These are phyloP conservation scores for Aphanomyces invadans DNA, from an alignment of 352 stramenopile genomes.

Conservation along the genomic window DNA sequence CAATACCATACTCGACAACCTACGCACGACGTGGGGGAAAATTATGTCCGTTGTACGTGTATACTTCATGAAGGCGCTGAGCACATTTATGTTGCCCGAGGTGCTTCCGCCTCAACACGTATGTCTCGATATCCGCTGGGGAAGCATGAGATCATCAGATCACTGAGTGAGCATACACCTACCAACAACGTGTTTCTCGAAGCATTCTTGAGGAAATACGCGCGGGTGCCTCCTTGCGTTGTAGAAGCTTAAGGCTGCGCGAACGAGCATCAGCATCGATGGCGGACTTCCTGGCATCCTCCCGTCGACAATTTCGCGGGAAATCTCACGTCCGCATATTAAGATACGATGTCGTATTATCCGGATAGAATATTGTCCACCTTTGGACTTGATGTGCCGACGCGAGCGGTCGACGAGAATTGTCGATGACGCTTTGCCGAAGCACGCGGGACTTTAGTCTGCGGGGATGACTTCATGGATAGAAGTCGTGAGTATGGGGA, in stretches of 20 bases:
- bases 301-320: not conserved
- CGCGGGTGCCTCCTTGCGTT: not conserved
- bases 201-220: not conserved
- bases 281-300: not conserved
- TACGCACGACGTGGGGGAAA: not conserved
- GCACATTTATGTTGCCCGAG: not conserved
- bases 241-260: slow-evolving; percentile 9
- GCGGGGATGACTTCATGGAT: too few relatives aligned
- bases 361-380: too few relatives aligned
- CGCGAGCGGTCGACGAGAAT: too few relatives aligned
- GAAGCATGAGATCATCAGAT: not conserved
- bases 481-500: too few relatives aligned
- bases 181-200: not conserved
- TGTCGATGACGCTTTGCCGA: too few relatives aligned
- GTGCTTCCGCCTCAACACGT: not conserved
- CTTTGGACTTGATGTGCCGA: too few relatives aligned
- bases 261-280: slow-evolving; percentile 1
- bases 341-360: not conserved
- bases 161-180: not conserved
- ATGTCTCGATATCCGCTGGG: not conserved
- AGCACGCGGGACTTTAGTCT: too few relatives aligned
- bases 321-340: not conserved
- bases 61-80: slow-evolving; percentile 18
- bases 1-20: slow-evolving; percentile 21
- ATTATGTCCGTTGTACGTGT: not conserved